Base-by-base conservation (phyloP, 1,284 basidiomycete species). In the Trametes polyzona region DNA sequence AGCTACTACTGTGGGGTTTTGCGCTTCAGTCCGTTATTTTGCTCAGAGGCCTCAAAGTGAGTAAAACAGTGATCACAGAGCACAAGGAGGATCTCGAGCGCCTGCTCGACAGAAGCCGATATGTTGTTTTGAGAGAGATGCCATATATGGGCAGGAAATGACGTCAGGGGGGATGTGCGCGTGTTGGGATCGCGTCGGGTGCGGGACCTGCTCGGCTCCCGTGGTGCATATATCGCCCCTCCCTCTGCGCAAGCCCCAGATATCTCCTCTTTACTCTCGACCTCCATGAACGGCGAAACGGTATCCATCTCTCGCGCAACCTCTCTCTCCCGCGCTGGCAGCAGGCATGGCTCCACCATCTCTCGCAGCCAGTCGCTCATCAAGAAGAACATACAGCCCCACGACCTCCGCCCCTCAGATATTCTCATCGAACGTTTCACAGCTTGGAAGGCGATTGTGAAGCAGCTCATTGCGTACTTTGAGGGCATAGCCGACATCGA, bases 401-500 rank as follows among this genome's bases (percentile, higher is more conserved):
- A 94, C 71, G 96, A 98, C 78, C 83, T 98, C 58, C 86, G 89
- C 58, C 96, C 96, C 1, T 95, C 93, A 14, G 96, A 98, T 76
- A 88, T 98, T 68, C 92, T 99, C 73, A 98, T 98, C 68, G 96
- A 98, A 75, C 88, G 96, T 30, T 93, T 93, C 72, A 83, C 88
- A 43, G 92, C 93, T 0, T 96, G 94, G 94, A 96, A 96, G 76
- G 87, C 86, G 50, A 97, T 98, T 70, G 95, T 97, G 60, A 96
- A 95, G 78, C 95, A 96, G 80, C 86, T 98, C 57, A 92, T 95
- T 59, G 86, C 87, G 0, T 93, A 92, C 69, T 92, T 92, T 61
- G 88, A 92, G 83, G 96, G 96, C 57, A 83, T 96, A 51, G 95
- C 95, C 16, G 94, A 96, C 71, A 95, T 97, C 57, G 90, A 98